Evolutionary conservation across 257 asterid species (phyloP), one percentile per base, ranked within the genome.

Genomic region (Mitragyna speciosa): DNA sequence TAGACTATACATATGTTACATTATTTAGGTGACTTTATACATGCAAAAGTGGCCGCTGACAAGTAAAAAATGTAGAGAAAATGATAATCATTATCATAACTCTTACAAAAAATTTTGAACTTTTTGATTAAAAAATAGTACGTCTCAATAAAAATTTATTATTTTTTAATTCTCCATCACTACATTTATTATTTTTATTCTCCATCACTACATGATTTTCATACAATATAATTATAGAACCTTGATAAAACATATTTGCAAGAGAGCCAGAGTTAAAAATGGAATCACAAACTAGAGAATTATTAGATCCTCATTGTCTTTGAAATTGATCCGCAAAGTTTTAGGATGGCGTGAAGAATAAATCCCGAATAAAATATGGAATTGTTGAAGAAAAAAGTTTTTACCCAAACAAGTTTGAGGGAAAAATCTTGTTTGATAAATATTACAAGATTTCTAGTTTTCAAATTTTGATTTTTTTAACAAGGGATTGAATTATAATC

Each of bases 291-390:
- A 51, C 8, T 15, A 26, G 22, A 15, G 16, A 39, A 28, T 70
- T 45, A 61, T 51, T 7, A 52, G 28, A 80, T 81, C 80, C 65
- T 81, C 77, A 83, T 81, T 66, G 64, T 56, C 61, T 72, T 56
- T 43, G 89, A 91, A 54, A 87, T 85, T 75, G 90, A 89, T 87
- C 77, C 71, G 83, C 63, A 72, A 76, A 65, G 67, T 78, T 73
- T 76, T 78, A 85, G 86, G 84, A 90, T 85, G 85, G 58, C 28
- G 49, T 45, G 49, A 45, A 0, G 49, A 4, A 69, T 41, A 65
- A 74, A 67, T 64, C 86, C 74, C 70, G 33, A 70, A 70, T 22
- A 41, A 51, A 69, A 26, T 1, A 69, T 69, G 36, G 49, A 43
- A 0, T 68, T 2, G 41, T 36, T 1, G 41, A 36, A 36, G 41